These are phyloP conservation scores for Verticillium isaacii DNA, from an alignment of 2,329 filamentous ascomycete genomes.

Conservation along the genomic window DNA sequence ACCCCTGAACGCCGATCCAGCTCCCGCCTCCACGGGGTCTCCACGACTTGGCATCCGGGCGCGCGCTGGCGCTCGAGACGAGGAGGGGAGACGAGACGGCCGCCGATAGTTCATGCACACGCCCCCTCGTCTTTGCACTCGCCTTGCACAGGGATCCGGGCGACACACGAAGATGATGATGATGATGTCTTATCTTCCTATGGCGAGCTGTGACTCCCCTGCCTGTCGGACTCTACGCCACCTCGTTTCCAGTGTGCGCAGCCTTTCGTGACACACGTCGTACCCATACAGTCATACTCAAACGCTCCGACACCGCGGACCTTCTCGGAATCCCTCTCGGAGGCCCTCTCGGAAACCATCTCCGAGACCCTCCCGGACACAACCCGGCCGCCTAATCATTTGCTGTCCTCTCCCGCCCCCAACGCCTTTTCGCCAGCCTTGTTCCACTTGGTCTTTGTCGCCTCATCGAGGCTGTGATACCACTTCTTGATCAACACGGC, in stretches of 20 bases:
- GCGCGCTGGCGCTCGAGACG: background rate
- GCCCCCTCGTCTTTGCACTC: background rate
- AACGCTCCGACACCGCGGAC: background rate
- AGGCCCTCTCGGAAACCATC: too few relatives aligned
- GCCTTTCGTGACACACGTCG: background rate
- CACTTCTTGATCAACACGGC: slow-evolving; percentile 43
- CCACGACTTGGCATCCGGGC: background rate
- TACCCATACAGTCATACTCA: background rate
- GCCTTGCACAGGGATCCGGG: background rate
- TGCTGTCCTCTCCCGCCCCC: background rate
- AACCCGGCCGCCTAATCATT: background rate
- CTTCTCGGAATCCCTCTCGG: background rate
- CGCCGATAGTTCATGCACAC: background rate
- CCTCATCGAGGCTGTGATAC: slow-evolving; percentile 43
- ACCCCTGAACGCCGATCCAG: background rate
- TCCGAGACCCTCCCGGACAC: too few relatives aligned
- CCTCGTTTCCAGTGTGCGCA: background rate
- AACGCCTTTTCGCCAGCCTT: slow-evolving; percentile 35
- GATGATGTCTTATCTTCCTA: background rate
- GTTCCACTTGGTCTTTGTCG: slow-evolving; percentile 40
- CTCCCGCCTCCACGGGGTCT: background rate
- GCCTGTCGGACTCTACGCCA: background rate
- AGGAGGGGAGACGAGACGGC: background rate
- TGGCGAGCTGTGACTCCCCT: background rate
- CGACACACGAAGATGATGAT: background rate